These are phyloP conservation scores for Neurospora hispaniola DNA, from an alignment of 495 filamentous ascomycete species.

Conservation along the genomic window DNA sequence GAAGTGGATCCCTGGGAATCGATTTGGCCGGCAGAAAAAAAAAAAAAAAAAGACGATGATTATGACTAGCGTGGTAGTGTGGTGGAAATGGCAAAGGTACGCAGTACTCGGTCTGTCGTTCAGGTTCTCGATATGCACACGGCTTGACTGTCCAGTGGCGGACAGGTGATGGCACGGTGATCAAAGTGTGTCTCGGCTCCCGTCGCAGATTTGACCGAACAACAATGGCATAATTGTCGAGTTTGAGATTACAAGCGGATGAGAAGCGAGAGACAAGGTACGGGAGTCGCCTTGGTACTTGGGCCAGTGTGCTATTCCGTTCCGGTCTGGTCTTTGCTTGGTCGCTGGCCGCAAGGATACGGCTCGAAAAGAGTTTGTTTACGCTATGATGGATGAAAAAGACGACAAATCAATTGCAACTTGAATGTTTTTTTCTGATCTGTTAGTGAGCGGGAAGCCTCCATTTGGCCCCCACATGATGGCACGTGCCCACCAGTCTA, in stretches of 20 bases:
- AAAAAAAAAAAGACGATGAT: background rate
- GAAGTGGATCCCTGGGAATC: background rate
- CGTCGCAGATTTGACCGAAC: background rate
- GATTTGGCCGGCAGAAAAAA: background rate
- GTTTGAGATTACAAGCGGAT: background rate
- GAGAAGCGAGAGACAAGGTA: background rate
- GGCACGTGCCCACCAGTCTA: conserved; percentile 5
- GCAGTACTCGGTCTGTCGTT: background rate
- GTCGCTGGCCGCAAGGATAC: background rate
- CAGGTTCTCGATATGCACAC: background rate
- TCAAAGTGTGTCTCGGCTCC: background rate
- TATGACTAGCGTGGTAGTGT: background rate
- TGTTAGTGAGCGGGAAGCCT: background rate
- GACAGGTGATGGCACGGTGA: background rate
- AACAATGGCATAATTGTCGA: background rate
- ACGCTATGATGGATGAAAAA: background rate
- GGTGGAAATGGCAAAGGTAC: background rate
- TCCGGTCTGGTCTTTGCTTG: background rate
- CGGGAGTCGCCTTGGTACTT: background rate
- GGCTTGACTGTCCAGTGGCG: background rate
- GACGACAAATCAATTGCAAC: background rate
- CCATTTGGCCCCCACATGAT: background rate
- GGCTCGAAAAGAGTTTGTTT: background rate
- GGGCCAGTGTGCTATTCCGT: background rate
- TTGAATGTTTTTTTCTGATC: background rate